Base-by-base conservation (phyloP, 2,329 filamentous ascomycete genomes). In the Geosmithia flava region DNA sequence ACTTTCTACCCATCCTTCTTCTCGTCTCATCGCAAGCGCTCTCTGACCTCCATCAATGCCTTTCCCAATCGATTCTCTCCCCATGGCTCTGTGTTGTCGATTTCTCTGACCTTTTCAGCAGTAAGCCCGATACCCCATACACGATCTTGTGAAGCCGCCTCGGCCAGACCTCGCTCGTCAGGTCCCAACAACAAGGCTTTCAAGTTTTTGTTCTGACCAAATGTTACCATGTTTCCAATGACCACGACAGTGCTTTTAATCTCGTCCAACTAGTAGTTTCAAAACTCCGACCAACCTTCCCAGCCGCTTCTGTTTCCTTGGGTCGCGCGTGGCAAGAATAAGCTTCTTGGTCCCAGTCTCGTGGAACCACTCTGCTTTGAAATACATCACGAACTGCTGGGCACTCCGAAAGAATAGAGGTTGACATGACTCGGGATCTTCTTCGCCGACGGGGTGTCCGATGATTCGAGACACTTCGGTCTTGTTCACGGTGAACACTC, bases 361-460 rank as follows among this genome's bases (percentile, higher is more conserved):
- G 49, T 53, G 46, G 51, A 67, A 68, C 6, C 57, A 56, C 11
- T 53, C 55, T 6, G 65, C 65, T 55, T 68, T 67, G 57, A 61
- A 63, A 53, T 59, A 67, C 65, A 66, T 67, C 63, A 67, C 67
- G 52, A 64, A 67, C 48, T 68, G 64, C 52, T 68, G 64, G 7
- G 62, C 61, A 45, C 59, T 64, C 48, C 48, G 53, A 52, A 68
- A 65, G 5, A 51, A 55, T 46, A 66, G 54, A 44, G 47, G 49
- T 37, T 51, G 49, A 51, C 42, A 27, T 8, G 46, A 45, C 7
- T 52, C 45, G 8, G 52, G 52, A 40, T 54, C 44, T 39, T 41
- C 16, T 10, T 45, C 47, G 45, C 55, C 53, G 20, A 56, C 46
- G 3, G 51, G 45, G 29, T 59, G 55, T 16, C 55, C 58, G 43